Conservation (phyloP, 2,329 filamentous ascomycete genomes). For the Penicillium polonicum region DNA sequence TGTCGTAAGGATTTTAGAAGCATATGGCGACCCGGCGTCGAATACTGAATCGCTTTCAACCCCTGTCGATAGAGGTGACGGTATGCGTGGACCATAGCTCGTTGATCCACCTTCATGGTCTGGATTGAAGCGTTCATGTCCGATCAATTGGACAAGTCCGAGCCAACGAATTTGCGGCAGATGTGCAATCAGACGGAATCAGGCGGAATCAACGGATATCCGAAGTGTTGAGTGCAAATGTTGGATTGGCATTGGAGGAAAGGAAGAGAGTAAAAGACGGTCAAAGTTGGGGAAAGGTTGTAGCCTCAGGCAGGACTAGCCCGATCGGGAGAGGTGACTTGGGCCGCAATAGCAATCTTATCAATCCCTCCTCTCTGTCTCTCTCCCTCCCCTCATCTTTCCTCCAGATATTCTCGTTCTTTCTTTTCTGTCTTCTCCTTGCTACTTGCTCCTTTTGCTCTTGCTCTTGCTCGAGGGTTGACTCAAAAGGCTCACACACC, state of each 20-base stretch:
- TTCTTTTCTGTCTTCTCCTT: slow-evolving; percentile 1
- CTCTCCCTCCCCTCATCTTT: not conserved
- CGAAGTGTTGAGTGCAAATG: not conserved
- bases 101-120: slow-evolving; percentile 18
- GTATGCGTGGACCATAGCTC: slow-evolving; percentile 53
- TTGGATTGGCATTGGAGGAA: not conserved
- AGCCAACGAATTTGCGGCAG: not conserved
- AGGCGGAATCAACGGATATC: not conserved
- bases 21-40: slow-evolving; percentile 56
- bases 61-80: slow-evolving; percentile 56
- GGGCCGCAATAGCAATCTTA: slow-evolving; percentile 25
- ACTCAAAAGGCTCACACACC: not conserved
- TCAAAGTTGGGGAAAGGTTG: slow-evolving; percentile 6
- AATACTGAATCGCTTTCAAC: slow-evolving; percentile 57
- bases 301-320: slow-evolving; percentile 27
- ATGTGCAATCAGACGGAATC: not conserved
- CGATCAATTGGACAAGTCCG: not conserved
- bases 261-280: slow-evolving; percentile 2
- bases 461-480: not conserved
- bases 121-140: slow-evolving; percentile 13
- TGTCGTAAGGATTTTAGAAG: slow-evolving; percentile 47
- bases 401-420: not conserved
- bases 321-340: slow-evolving; percentile 25
- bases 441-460: not conserved
- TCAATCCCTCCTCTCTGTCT: slow-evolving; percentile 1